A percentile compares a stretch with the other conserved stretches of the same genome.
Evolutionary conservation across 169 alveolate genomes (phyloP).

Genomic region (Cystoisospora suis): DNA sequence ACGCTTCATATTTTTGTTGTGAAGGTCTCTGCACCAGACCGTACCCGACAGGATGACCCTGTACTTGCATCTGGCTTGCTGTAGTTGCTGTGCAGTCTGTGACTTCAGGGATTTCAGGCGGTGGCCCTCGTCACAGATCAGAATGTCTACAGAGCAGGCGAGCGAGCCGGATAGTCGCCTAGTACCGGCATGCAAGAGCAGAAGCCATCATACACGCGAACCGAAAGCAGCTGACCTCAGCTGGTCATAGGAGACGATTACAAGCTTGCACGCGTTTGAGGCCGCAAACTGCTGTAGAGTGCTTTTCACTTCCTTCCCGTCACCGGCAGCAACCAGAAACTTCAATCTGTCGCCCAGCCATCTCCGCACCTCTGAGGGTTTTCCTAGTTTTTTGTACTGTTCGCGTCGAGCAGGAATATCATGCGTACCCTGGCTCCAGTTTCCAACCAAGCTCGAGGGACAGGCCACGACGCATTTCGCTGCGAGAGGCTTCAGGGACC

Average conservation of each 20-base stretch:
- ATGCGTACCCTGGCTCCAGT: constrained; percentile 29
- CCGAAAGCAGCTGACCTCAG: constrained; percentile 21
- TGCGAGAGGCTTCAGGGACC: not conserved
- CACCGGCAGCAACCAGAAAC: constrained; percentile 25
- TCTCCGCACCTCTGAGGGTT: constrained; percentile 26
- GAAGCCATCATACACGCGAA: not conserved
- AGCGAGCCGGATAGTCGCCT: not conserved
- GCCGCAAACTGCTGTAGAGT: not conserved
- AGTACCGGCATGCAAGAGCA: not conserved
- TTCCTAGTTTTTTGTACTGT: not conserved
- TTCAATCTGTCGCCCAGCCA: constrained; percentile 38
- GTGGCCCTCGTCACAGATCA: constrained; percentile 59
- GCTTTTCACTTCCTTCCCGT: not conserved
- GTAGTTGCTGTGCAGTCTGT: constrained; percentile 32
- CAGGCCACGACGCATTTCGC: constrained; percentile 40
- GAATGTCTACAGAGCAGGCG: constrained; percentile 26
- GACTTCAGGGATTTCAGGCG: constrained; percentile 40
- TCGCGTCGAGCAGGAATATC: not conserved
- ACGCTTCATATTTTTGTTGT: not conserved
- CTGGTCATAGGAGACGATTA: constrained; percentile 49
- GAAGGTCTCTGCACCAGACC: not conserved
- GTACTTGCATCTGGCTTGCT: not conserved
- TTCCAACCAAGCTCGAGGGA: constrained; percentile 47
- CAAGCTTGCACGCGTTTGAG: not conserved
- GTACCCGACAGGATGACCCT: constrained; percentile 40